phyloP scores from a whole-genome alignment of 2,329 filamentous ascomycete genomes.

The Domatiomyces globalis region DNA sequence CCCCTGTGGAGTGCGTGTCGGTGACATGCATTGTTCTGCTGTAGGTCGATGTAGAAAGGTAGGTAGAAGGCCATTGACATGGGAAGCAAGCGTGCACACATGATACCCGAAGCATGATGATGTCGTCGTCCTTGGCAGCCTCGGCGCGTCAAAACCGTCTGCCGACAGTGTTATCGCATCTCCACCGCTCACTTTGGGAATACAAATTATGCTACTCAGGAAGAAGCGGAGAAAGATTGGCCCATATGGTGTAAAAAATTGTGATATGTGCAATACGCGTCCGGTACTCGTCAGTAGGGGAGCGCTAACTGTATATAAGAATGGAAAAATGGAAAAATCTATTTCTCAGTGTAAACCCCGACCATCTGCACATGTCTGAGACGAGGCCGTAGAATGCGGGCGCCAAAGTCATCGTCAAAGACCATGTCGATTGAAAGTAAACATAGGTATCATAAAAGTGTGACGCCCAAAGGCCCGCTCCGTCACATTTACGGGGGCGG shows the following conservation, averaged over 20 bases:
- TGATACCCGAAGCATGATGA: no score
- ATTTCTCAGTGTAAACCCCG: background rate
- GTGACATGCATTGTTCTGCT: no score
- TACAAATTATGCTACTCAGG: background rate
- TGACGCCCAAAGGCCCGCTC: background rate
- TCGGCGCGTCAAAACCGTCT: no score
- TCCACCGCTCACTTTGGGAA: background rate
- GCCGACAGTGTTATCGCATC: no score
- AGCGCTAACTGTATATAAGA: background rate
- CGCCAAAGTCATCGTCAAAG: background rate
- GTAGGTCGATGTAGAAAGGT: no score
- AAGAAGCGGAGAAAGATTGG: background rate
- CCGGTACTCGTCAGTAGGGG: background rate
- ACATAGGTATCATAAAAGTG: background rate
- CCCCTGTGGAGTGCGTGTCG: no score
- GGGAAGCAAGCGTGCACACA: no score
- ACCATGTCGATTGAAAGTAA: background rate
- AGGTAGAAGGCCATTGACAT: no score
- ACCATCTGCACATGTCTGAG: background rate
- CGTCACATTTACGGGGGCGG: background rate
- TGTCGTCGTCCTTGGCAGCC: no score
- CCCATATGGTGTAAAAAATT: background rate
- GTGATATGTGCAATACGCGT: background rate
- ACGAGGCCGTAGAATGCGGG: background rate
- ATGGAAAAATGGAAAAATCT: background rate